Evolutionary conservation across 2,329 filamentous ascomycete genomes (phyloP).

Genomic region (Ophiostoma angusticollis): DNA sequence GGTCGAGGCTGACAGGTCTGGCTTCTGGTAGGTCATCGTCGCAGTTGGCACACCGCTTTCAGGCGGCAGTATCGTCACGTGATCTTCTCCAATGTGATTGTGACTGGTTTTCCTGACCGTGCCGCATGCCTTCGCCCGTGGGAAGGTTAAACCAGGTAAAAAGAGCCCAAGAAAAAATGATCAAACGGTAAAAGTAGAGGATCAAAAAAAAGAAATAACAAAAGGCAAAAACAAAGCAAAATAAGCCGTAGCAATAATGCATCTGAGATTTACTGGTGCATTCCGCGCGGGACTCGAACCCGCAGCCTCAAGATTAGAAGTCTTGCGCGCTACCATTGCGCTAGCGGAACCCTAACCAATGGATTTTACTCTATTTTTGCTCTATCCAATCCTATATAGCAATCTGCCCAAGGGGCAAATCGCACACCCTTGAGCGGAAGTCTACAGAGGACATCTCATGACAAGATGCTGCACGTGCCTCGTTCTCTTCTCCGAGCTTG

Average conservation of each 20-base stretch:
- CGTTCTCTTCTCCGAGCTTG: neutral
- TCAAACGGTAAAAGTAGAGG: neutral
- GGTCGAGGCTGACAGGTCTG: too few relatives aligned
- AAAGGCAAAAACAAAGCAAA: neutral
- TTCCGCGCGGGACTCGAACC: conserved; percentile 33
- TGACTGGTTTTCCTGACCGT: too few relatives aligned
- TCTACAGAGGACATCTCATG: too few relatives aligned
- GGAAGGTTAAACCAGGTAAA: too few relatives aligned
- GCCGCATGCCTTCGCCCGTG: too few relatives aligned
- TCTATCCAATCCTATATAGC: neutral
- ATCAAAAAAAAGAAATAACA: neutral
- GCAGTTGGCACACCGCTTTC: too few relatives aligned
- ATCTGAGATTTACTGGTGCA: too few relatives aligned
- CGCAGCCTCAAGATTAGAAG: conserved; percentile 37
- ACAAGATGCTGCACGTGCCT: neutral
- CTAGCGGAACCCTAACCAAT: conserved; percentile 7
- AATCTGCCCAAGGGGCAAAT: neutral
- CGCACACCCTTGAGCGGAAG: too few relatives aligned
- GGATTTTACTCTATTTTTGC: neutral
- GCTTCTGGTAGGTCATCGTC: too few relatives aligned
- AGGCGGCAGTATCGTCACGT: too few relatives aligned
- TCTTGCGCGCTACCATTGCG: conserved; percentile 52
- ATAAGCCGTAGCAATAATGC: conserved; percentile 21
- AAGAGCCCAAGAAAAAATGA: neutral
- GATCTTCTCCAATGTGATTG: too few relatives aligned